These are phyloP conservation scores for Chrysanthemum seticuspe DNA, from an alignment of 129 eudicot genomes.

Conservation along the genomic window DNA sequence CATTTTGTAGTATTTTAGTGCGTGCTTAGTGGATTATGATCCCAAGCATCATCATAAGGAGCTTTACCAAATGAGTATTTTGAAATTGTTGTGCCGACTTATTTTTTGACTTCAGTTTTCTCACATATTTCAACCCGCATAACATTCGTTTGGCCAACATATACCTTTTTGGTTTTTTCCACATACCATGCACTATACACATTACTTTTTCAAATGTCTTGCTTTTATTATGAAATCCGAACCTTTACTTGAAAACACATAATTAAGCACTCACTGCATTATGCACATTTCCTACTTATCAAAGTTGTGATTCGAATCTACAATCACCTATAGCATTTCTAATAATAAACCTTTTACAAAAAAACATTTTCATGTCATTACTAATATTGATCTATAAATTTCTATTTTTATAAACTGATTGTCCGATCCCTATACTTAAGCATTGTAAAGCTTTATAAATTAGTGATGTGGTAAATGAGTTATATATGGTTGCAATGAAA, in stretches of 20 bases:
- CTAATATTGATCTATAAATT: no score
- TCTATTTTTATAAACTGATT: no score
- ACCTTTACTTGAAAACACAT: no score
- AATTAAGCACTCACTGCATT: neutral
- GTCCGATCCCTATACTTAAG: no score
- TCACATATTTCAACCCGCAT: neutral
- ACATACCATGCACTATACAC: constrained; percentile 7
- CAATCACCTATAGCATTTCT: no score
- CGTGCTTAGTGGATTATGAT: constrained; percentile 11
- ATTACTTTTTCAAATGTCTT: neutral
- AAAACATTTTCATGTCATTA: no score
- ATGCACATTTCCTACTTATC: neutral
- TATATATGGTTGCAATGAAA: no score
- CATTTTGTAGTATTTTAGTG: constrained; percentile 1
- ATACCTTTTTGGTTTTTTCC: neutral
- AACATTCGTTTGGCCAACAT: neutral
- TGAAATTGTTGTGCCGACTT: constrained; percentile 6
- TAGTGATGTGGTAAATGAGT: no score
- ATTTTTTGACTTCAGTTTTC: neutral
- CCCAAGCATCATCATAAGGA: neutral
- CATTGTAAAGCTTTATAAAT: no score
- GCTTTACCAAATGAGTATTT: neutral
- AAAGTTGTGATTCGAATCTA: no score
- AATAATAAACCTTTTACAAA: no score
- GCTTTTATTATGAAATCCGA: neutral